These are phyloP conservation scores for Chlorokybus atmophyticus DNA, from an alignment of 139 green algal species.

Conservation along the genomic window DNA sequence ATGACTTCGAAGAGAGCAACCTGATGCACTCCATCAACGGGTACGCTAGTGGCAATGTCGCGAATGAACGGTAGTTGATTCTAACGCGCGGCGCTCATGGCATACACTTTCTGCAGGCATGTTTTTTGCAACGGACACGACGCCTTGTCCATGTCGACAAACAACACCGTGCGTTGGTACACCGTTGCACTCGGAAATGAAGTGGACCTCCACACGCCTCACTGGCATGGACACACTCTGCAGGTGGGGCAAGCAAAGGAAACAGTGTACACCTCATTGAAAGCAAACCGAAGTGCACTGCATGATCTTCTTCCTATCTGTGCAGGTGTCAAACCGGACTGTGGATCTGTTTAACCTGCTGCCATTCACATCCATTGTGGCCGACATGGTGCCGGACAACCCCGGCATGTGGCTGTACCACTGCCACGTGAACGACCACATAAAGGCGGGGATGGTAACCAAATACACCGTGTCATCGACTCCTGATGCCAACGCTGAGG, in stretches of 20 bases:
- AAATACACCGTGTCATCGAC: no score
- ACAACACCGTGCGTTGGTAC: conserved; percentile 39
- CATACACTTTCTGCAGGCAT: no score
- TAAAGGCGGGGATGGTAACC: conserved; percentile 40
- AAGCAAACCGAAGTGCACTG: no score
- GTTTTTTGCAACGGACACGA: no score
- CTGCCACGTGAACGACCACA: conserved; percentile 47
- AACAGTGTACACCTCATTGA: no score
- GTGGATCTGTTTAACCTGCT: conserved; percentile 39
- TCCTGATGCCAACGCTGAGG: no score
- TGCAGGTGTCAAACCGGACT: no score
- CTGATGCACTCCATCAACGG: conserved; percentile 50
- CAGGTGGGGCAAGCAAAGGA: conserved; percentile 25
- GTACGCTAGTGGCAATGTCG: conserved; percentile 44
- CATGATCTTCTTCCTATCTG: neutral
- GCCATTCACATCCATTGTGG: conserved; percentile 5
- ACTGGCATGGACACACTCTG: conserved; percentile 41
- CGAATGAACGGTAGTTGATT: conserved; percentile 31
- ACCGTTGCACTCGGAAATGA: conserved; percentile 31
- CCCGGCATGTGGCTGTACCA: conserved; percentile 41
- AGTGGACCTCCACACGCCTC: conserved; percentile 38
- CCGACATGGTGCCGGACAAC: conserved; percentile 27
- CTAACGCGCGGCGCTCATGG: no score
- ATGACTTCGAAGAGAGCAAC: conserved; percentile 31
- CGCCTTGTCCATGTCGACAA: no score